A percentile compares a stretch with the other conserved stretches of the same genome.
Conservation (phyloP, 208 protist genomes). For the Naegleria gruberi region DNA sequence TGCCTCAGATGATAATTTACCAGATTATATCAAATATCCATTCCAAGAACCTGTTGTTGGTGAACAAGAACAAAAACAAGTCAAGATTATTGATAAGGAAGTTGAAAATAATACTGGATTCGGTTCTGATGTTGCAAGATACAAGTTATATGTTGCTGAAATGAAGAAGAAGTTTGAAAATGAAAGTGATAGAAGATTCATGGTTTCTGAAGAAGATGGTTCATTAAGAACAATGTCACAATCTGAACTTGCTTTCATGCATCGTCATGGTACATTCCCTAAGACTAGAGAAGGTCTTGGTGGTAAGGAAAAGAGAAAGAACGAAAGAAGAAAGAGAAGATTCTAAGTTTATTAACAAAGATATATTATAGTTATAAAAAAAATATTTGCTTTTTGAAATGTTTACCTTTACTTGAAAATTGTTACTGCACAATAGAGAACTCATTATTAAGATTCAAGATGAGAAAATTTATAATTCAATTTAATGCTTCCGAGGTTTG, state of each 20-base stretch:
- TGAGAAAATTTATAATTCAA: too few species aligned
- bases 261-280: background rate
- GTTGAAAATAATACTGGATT: background rate
- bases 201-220: background rate
- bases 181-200: background rate
- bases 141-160: background rate
- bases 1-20: constrained; percentile 11
- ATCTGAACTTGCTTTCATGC: background rate
- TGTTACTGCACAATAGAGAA: too few species aligned
- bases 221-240: background rate
- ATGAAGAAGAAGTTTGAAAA: background rate
- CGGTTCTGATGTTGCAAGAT: background rate
- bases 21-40: constrained; percentile 8
- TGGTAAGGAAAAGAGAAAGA: background rate
- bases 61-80: background rate
- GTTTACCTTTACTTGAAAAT: too few species aligned
- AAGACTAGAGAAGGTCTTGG: background rate
- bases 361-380: background rate
- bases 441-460: too few species aligned
- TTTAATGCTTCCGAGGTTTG: too few species aligned
- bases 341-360: background rate
- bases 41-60: background rate
- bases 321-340: background rate
- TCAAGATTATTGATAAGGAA: background rate
- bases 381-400: background rate